Evolutionary conservation across 441 rosid genomes (phyloP).

Genomic region (Adansonia madagascariensis): DNA sequence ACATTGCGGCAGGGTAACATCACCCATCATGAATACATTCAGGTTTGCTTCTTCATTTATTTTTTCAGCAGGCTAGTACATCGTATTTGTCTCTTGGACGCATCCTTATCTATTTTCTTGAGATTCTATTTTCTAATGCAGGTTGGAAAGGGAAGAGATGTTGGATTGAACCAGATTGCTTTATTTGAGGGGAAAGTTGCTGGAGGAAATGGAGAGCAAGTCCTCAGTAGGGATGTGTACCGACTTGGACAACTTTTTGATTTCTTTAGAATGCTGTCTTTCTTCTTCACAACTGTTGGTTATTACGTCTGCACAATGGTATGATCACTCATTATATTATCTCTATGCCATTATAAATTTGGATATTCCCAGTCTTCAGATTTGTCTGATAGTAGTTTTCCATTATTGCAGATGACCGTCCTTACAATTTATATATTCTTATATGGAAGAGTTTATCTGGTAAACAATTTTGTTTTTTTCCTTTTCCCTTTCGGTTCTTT

Average conservation of each 20-base stretch:
- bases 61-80: not conserved
- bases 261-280: slow-evolving; percentile 96
- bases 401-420: slow-evolving; percentile 86
- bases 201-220: slow-evolving; percentile 99
- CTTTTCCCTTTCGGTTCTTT: not conserved
- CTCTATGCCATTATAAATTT: slow-evolving; percentile 21
- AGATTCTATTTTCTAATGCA: slow-evolving; percentile 35
- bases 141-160: slow-evolving; percentile 99
- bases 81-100: slow-evolving; percentile 6
- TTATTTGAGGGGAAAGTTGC: slow-evolving; percentile 98
- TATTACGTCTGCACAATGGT: slow-evolving; percentile 97
- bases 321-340: slow-evolving; percentile 24
- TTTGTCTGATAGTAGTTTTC: slow-evolving; percentile 32
- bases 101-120: slow-evolving; percentile 28
- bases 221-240: slow-evolving; percentile 92
- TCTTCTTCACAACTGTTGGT: slow-evolving; percentile 95
- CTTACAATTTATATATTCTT: slow-evolving; percentile 86
- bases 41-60: slow-evolving; percentile 51
- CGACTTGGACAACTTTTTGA: slow-evolving; percentile 95
- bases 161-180: slow-evolving; percentile 96
- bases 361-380: slow-evolving; percentile 29
- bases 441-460: slow-evolving; percentile 93
- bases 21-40: slow-evolving; percentile 96
- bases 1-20: slow-evolving; percentile 94
- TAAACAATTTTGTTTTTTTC: slow-evolving; percentile 43